A percentile compares a stretch with the other conserved stretches of the same genome.
Conservation (phyloP, 192 early-diverging fungal species). For the Coemansia nantahalensis region DNA sequence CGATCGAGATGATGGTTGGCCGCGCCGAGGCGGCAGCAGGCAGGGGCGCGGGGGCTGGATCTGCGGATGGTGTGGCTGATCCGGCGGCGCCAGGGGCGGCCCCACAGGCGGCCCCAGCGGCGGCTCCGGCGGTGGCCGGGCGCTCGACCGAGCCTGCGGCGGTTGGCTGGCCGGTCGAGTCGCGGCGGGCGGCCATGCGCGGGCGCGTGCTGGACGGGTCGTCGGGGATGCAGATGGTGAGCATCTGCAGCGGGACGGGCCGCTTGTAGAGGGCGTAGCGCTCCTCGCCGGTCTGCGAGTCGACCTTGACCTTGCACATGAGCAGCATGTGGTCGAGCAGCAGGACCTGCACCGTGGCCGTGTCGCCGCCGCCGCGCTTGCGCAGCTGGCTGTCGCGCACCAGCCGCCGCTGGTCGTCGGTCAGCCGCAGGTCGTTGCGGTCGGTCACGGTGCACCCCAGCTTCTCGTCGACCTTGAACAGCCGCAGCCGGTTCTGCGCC, state of each 20-base stretch:
- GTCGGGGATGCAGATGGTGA: conserved; percentile 63
- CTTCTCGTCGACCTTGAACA: conserved; percentile 70
- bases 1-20: conserved; percentile 38
- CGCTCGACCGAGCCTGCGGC: conserved; percentile 5
- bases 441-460: conserved; percentile 57
- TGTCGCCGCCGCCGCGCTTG: conserved; percentile 59
- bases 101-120: too few species aligned
- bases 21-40: conserved; percentile 5
- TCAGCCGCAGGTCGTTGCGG: conserved; percentile 70
- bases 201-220: conserved; percentile 43
- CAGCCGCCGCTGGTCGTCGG: conserved; percentile 64
- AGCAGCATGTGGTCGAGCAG: conserved; percentile 88
- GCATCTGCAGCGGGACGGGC: conserved; percentile 80
- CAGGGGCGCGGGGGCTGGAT: conserved; percentile 4
- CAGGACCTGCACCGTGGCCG: conserved; percentile 70
- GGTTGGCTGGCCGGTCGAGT: conserved; percentile 18
- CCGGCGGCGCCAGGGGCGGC: too few species aligned
- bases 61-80: conserved; percentile 1
- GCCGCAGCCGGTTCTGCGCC: conserved; percentile 82
- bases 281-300: conserved; percentile 58
- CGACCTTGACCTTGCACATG: conserved; percentile 66
- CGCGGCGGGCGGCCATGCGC: conserved; percentile 46
- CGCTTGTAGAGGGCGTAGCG: conserved; percentile 55
- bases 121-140: conserved; percentile 11
- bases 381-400: conserved; percentile 82